Evolutionary conservation across 2,329 filamentous ascomycete genomes (phyloP), one percentile per base, ranked within the genome.

Genomic region (Sarocladium oryzae): DNA sequence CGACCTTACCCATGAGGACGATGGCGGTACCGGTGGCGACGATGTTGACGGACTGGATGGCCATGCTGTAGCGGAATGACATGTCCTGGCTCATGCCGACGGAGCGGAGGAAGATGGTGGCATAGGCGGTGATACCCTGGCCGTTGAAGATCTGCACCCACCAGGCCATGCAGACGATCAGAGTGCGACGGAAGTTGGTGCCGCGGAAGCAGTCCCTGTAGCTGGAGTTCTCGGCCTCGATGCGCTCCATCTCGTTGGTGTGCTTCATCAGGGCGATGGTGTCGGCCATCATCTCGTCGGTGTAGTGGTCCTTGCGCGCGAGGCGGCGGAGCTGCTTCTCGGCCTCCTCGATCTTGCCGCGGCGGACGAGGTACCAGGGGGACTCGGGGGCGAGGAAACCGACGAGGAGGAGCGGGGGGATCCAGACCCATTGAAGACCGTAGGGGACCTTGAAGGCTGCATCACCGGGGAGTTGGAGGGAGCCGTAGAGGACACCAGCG

Each of bases 91-190:
- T 57, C 54, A 81, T 66, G 2, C 77, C 77, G 8, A 76, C 74
- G 51, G 78, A 72, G 49, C 71, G 62, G 50, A 80, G 72, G 54
- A 73, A 66, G 54, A 80, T 77, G 1, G 75, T 76, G 2, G 75
- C 77, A 54, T 76, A 81, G 23, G 71, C 69, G 40, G 74, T 77
- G 58, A 81, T 77, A 1, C 76, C 74, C 57, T 78, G 57, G 8
- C 65, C 66, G 50, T 63, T 65, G 13, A 67, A 58, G 1, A 61
- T 60, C 56, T 67, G 65, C 6, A 64, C 63, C 4, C 60, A 52
- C 49, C 58, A 67, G 3, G 61, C 57, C 33, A 62, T 55, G 41
- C 59, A 58, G 2, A 62, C 60, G 48, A 68, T 66, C 24, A 65
- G 61, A 1, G 68, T 69, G 26, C 69, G 59, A 2, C 68, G 63